phyloP scores from a whole-genome alignment of 2,329 filamentous ascomycete species.

The Metarhizium sp. region DNA sequence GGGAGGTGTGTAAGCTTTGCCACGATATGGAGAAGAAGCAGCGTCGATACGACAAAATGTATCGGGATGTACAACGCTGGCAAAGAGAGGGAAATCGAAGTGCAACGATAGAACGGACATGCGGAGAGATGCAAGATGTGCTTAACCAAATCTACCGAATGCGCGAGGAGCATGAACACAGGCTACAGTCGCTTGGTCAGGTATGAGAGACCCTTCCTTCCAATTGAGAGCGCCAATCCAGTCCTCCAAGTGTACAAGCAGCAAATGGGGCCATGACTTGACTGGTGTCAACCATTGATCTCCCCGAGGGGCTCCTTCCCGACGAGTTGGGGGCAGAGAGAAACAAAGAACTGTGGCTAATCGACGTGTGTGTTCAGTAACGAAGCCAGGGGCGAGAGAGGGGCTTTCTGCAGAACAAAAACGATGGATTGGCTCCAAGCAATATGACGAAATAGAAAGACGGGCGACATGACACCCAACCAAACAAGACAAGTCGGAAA shows the following conservation, averaged over 20 bases:
- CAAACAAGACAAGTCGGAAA: not conserved
- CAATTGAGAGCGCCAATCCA: constrained; percentile 6
- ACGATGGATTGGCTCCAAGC: not conserved
- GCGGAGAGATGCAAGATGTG: constrained; percentile 59
- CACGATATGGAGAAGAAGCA: constrained; percentile 82
- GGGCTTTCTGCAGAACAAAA: constrained; percentile 9
- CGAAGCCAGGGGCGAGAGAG: constrained; percentile 1
- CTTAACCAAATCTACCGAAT: constrained; percentile 47
- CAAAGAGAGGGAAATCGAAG: constrained; percentile 62
- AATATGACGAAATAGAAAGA: not conserved
- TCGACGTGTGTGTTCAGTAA: constrained; percentile 9
- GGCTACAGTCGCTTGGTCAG: constrained; percentile 24
- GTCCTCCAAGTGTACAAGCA: not conserved
- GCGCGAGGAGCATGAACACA: constrained; percentile 27
- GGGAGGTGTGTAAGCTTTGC: constrained; percentile 71
- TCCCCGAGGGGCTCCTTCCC: constrained; percentile 1
- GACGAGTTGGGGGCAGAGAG: constrained; percentile 10
- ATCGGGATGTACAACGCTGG: constrained; percentile 69
- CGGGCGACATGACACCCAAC: not conserved
- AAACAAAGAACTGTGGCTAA: constrained; percentile 10
- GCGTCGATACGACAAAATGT: constrained; percentile 65
- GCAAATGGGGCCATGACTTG: not conserved
- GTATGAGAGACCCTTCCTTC: constrained; percentile 11
- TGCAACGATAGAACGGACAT: constrained; percentile 63
- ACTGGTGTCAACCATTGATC: not conserved